These are phyloP conservation scores for Aspergillus ibericus DNA, from an alignment of 2,329 filamentous ascomycete genomes.

Conservation along the genomic window DNA sequence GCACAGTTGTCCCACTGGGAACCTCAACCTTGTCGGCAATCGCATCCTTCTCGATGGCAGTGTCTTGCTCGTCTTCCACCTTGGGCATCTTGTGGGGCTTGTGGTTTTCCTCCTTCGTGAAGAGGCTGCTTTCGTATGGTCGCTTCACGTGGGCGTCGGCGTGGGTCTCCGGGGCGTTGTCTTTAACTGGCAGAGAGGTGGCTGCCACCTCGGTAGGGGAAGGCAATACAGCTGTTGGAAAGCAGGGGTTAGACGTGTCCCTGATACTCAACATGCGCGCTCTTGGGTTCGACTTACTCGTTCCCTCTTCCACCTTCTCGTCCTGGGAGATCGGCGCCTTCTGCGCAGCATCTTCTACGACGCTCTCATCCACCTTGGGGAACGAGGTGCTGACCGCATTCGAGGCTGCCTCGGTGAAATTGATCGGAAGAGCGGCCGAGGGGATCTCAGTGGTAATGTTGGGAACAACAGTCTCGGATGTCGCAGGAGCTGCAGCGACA, in stretches of 20 bases:
- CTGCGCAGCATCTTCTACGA: conserved; percentile 12
- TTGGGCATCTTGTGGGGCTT: conserved; percentile 39
- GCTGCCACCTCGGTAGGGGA: conserved; percentile 9
- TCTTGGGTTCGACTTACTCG: conserved; percentile 4
- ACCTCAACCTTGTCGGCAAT: neutral
- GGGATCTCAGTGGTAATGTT: conserved; percentile 14
- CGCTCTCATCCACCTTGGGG: conserved; percentile 8
- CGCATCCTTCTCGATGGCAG: conserved; percentile 10
- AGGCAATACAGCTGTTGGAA: conserved; percentile 6
- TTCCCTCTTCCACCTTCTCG: neutral
- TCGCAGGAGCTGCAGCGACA: conserved; percentile 12
- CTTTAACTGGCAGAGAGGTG: conserved; percentile 21
- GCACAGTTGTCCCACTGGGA: conserved; percentile 8
- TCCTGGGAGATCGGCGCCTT: conserved; percentile 5
- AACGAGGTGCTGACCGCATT: conserved; percentile 8
- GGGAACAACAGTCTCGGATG: conserved; percentile 21
- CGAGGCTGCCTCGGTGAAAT: conserved; percentile 12
- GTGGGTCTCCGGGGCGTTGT: conserved; percentile 15
- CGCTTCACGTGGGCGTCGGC: conserved; percentile 33
- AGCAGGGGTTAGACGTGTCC: conserved; percentile 2
- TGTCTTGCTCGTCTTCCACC: conserved; percentile 25
- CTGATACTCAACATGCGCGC: neutral
- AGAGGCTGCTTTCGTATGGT: conserved; percentile 36
- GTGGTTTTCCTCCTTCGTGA: conserved; percentile 30
- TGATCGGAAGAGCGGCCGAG: conserved; percentile 12